phyloP scores from a whole-genome alignment of 192 early-diverging fungal genomes.

The Dissophora globulifera region DNA sequence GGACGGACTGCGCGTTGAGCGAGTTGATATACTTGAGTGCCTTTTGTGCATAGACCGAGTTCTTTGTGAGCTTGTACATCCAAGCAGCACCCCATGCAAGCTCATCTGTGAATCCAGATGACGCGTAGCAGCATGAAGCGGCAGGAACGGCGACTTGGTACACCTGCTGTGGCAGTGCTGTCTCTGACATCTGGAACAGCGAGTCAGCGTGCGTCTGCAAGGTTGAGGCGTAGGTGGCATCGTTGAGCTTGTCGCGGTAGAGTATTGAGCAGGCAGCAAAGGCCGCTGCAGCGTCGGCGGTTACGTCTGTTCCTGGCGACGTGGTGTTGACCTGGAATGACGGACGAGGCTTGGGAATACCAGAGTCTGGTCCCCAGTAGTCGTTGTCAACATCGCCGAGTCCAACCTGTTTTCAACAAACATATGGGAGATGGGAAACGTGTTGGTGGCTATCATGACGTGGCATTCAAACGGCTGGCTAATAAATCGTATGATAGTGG shows the following conservation, averaged over 20 bases:
- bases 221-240: constrained; percentile 55
- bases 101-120: constrained; percentile 57
- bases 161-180: constrained; percentile 53
- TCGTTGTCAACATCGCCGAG: constrained; percentile 59
- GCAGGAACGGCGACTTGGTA: constrained; percentile 58
- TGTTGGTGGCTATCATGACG: neutral
- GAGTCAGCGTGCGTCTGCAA: constrained; percentile 56
- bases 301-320: constrained; percentile 65
- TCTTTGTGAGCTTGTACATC: constrained; percentile 63
- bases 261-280: constrained; percentile 65
- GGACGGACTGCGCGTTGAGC: constrained; percentile 28
- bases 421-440: neutral
- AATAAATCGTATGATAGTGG: no score
- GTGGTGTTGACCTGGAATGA: constrained; percentile 58
- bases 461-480: neutral
- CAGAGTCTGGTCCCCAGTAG: constrained; percentile 69
- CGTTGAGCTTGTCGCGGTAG: constrained; percentile 62
- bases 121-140: constrained; percentile 51
- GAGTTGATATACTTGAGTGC: constrained; percentile 59
- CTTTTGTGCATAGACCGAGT: constrained; percentile 54
- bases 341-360: constrained; percentile 63
- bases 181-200: constrained; percentile 61
- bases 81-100: constrained; percentile 66
- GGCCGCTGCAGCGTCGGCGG: constrained; percentile 63
- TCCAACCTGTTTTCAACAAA: constrained; percentile 48